These are phyloP conservation scores for Starmerella powellii DNA, from an alignment of 805 yeast species.

Conservation along the genomic window DNA sequence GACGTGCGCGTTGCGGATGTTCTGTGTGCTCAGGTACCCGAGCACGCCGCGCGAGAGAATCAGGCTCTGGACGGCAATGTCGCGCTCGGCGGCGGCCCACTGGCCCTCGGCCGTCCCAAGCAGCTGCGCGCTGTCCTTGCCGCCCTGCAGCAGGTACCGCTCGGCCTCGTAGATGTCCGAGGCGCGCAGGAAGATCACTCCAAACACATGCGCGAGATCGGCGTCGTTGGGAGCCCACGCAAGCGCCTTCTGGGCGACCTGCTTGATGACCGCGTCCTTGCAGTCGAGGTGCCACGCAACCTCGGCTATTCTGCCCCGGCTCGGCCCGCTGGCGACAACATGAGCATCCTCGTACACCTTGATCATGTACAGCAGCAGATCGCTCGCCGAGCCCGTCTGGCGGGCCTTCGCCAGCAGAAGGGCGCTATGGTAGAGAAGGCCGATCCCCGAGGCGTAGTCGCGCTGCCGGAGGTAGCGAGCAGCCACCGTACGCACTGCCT, in stretches of 20 bases:
- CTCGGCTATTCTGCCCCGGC: constrained; percentile 38
- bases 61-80: not conserved
- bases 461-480: constrained; percentile 66
- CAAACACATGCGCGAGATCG: constrained; percentile 60
- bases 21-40: constrained; percentile 59
- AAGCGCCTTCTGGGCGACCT: constrained; percentile 51
- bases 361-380: constrained; percentile 58
- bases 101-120: constrained; percentile 36
- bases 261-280: constrained; percentile 50
- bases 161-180: constrained; percentile 56
- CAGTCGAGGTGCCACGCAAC: constrained; percentile 36
- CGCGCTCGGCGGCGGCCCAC: constrained; percentile 5
- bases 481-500: constrained; percentile 78
- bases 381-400: constrained; percentile 73
- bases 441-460: constrained; percentile 59
- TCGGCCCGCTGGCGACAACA: constrained; percentile 33
- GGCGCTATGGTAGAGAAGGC: constrained; percentile 60
- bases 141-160: constrained; percentile 57
- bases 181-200: constrained; percentile 42
- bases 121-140: constrained; percentile 36
- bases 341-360: constrained; percentile 50
- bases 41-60: constrained; percentile 50
- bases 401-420: constrained; percentile 52
- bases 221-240: constrained; percentile 59
- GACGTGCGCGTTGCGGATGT: constrained; percentile 46